phyloP scores from a whole-genome alignment of 331 rosid genomes.

The Spiraea crenata region DNA sequence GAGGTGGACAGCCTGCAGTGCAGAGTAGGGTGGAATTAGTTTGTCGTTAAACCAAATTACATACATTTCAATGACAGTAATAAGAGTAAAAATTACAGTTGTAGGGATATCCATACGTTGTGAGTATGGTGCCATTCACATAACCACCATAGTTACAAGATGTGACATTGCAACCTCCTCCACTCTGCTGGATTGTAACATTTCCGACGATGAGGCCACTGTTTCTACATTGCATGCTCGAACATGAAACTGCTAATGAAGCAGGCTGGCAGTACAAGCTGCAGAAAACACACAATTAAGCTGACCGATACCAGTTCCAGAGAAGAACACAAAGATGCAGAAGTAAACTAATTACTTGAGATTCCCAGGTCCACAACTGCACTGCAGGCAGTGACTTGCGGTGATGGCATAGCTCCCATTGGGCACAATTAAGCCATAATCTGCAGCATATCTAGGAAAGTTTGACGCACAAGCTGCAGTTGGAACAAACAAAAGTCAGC shows the following conservation, averaged over 20 bases:
- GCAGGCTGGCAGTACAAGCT: constrained; percentile 98
- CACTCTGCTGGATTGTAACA: constrained; percentile 64
- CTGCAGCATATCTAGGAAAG: constrained; percentile 68
- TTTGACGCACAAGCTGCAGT: constrained; percentile 84
- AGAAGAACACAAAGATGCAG: constrained; percentile 3
- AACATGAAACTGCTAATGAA: constrained; percentile 89
- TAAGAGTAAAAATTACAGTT: constrained; percentile 18
- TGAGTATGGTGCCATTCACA: constrained; percentile 73
- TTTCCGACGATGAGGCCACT: constrained; percentile 95
- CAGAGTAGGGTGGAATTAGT: constrained; percentile 22
- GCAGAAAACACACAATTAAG: constrained; percentile 25
- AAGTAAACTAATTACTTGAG: constrained; percentile 52
- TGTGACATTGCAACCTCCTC: constrained; percentile 90
- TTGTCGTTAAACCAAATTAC: constrained; percentile 5
- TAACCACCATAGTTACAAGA: constrained; percentile 80
- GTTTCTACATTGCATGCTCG: constrained; percentile 90
- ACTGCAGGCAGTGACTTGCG: constrained; percentile 91
- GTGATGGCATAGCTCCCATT: constrained; percentile 94
- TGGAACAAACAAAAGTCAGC: constrained; percentile 15
- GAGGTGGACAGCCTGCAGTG: constrained; percentile 72
- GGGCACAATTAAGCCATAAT: constrained; percentile 83
- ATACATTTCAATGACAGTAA: constrained; percentile 6
- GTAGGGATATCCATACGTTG: constrained; percentile 47
- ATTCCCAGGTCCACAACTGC: constrained; percentile 92
- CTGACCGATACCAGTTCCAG: constrained; percentile 8